Base-by-base conservation (phyloP, 2,329 filamentous ascomycete genomes). In the Botrytis sinoallii region DNA sequence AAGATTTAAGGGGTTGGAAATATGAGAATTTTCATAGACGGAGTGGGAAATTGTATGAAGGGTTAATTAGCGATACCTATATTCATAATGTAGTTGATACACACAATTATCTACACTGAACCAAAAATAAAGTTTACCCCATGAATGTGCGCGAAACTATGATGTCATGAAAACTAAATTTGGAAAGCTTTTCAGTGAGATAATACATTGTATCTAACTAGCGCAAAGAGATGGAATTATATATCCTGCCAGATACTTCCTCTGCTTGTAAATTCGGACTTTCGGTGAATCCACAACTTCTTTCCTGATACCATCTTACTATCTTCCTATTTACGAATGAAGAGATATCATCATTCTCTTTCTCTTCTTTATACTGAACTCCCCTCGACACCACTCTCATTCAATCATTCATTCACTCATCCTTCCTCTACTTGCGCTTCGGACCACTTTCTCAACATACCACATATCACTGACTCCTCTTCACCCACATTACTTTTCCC, bases 311-410 rank as follows among this genome's bases (percentile, higher is more conserved):
- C 25, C 46, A 48, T 48, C 22, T 4, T 48, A 25, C 9, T 4
- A 25, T 5, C 12, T 5, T 55, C 2, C 2, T 16, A n/a, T n/a
- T n/a, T 4, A 1, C 8, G 8, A 44, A 1, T 8, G 16, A 44
- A 20, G 8, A 10, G 4, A 22, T 48, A 22, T 22, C 46, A 25
- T 10, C 20, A 48, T 4, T 22, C 20, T 25, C 3, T 4, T 48
- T 48, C 20, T 6, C 22, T 12, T 48, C 46, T 25, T 5, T 4
- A 4, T 25, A 12, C 12, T 25, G 9, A 48, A 22, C 46, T 4
- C 16, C 42, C 16, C 42, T 18, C 6, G 16, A 44, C 5, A 44
- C 9, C 22, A 12, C 22, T 0, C 46, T 48, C 46, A 48, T 48
- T 25, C 22, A 25, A 12, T 1, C 9, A 16, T 55, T 4, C 25